Conservation (phyloP, 768 basidiomycete species). For the Clavaria fumosa region DNA sequence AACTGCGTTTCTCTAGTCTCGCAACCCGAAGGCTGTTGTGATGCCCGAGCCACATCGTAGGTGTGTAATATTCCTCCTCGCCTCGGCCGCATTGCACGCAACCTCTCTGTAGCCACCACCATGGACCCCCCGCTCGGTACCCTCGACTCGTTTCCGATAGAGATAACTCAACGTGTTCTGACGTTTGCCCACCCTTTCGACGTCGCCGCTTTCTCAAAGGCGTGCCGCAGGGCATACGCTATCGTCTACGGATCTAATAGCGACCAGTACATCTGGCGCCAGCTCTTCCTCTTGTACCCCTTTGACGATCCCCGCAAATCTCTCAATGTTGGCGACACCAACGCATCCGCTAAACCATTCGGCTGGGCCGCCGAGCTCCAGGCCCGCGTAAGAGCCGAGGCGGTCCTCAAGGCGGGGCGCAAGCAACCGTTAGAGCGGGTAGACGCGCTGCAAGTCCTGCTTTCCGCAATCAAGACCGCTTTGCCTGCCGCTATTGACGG, state of each 20-base stretch:
- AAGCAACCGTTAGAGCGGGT: conserved; percentile 15
- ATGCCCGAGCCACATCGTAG: no score
- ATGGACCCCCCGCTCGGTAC: no score
- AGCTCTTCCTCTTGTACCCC: conserved; percentile 38
- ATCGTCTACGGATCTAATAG: conserved; percentile 32
- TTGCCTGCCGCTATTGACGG: no score
- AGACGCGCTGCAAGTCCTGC: conserved; percentile 24
- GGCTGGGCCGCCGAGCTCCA: conserved; percentile 25
- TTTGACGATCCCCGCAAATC: conserved; percentile 54
- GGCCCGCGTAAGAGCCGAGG: conserved; percentile 27
- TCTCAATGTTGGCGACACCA: conserved; percentile 4
- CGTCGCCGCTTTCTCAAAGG: conserved; percentile 41
- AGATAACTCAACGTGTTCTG: conserved; percentile 45
- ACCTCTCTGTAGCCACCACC: no score
- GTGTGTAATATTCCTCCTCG: no score
- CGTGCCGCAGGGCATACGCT: conserved; percentile 31
- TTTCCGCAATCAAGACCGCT: conserved; percentile 25
- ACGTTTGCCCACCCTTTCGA: conserved; percentile 39
- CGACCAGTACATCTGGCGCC: conserved; percentile 58
- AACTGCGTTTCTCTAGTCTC: no score
- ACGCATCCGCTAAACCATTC: not conserved
- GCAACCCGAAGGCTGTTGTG: no score
- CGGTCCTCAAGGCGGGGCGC: conserved; percentile 11
- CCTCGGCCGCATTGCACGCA: no score
- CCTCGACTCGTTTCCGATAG: conserved; percentile 32